Evolutionary conservation across 768 basidiomycete genomes (phyloP).

Genomic region (Termitomyces sp.): DNA sequence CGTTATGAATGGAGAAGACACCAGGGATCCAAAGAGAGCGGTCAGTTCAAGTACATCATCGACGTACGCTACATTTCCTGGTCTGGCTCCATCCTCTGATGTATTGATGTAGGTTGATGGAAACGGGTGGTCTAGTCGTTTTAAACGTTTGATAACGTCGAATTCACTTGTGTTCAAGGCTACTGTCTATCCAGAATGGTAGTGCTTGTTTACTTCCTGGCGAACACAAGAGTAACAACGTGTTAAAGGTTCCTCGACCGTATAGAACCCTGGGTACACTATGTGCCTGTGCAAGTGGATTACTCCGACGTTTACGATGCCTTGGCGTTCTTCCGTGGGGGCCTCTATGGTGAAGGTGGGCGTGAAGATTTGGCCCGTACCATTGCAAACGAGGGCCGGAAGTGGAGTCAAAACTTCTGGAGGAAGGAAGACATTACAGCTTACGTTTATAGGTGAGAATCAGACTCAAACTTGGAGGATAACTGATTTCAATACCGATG

Average conservation of each 20-base stretch:
- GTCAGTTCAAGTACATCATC: conserved; percentile 46
- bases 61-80: conserved; percentile 24
- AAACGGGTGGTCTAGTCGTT: conserved; percentile 53
- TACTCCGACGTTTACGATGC: conserved; percentile 57
- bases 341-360: conserved; percentile 36
- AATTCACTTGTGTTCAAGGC: conserved; percentile 55
- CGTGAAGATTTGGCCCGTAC: conserved; percentile 45
- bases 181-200: conserved; percentile 60
- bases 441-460: conserved; percentile 37
- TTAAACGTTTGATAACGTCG: conserved; percentile 49
- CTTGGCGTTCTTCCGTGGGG: conserved; percentile 59
- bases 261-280: conserved; percentile 55
- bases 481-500: background rate
- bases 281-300: conserved; percentile 52
- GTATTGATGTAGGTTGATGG: conserved; percentile 35
- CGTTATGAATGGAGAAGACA: conserved; percentile 38
- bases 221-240: background rate
- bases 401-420: conserved; percentile 39
- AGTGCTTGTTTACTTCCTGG: background rate
- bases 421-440: conserved; percentile 43
- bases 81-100: background rate
- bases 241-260: conserved; percentile 16
- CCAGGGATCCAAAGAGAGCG: conserved; percentile 33
- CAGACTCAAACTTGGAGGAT: background rate
- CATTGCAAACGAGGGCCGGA: conserved; percentile 14